These are phyloP conservation scores for Incumbomyces lentus DNA, from an alignment of 2,329 filamentous ascomycete genomes.

Conservation along the genomic window DNA sequence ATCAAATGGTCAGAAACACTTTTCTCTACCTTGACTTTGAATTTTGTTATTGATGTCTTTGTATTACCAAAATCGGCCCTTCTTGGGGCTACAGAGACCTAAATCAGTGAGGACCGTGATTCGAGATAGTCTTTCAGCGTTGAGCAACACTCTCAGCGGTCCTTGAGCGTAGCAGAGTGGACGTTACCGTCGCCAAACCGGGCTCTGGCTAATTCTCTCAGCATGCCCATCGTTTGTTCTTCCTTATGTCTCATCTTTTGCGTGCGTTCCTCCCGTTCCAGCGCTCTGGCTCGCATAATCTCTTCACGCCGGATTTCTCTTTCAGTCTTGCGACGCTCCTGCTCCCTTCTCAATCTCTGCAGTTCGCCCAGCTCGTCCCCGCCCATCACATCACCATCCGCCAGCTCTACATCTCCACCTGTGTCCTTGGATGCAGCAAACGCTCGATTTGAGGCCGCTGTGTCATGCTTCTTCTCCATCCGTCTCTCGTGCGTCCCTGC, in stretches of 20 bases:
- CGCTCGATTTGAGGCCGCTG: slow-evolving; percentile 60
- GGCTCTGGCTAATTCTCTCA: slow-evolving; percentile 67
- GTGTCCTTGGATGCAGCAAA: slow-evolving; percentile 52
- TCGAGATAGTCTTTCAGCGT: no score
- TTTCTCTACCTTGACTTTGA: background rate
- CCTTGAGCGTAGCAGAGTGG: background rate
- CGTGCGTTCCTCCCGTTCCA: slow-evolving; percentile 69
- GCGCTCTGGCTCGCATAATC: slow-evolving; percentile 59
- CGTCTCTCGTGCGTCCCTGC: slow-evolving; percentile 71
- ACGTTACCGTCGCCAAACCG: slow-evolving; percentile 50
- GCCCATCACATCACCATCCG: slow-evolving; percentile 66
- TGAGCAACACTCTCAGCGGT: background rate
- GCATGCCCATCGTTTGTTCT: slow-evolving; percentile 70
- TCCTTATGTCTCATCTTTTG: slow-evolving; percentile 64
- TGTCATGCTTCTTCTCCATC: slow-evolving; percentile 72
- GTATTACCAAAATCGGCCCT: no score
- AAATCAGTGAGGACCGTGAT: no score
- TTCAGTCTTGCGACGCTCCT: slow-evolving; percentile 69
- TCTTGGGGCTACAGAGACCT: no score
- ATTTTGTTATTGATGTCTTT: no score
- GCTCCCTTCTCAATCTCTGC: slow-evolving; percentile 54
- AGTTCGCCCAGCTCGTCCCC: slow-evolving; percentile 49
- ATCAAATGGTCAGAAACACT: background rate
- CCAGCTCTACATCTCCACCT: slow-evolving; percentile 48
- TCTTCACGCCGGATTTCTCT: slow-evolving; percentile 75